Evolutionary conservation across 495 filamentous ascomycete species (phyloP).

Genomic region (Hypoxylon fragiforme): DNA sequence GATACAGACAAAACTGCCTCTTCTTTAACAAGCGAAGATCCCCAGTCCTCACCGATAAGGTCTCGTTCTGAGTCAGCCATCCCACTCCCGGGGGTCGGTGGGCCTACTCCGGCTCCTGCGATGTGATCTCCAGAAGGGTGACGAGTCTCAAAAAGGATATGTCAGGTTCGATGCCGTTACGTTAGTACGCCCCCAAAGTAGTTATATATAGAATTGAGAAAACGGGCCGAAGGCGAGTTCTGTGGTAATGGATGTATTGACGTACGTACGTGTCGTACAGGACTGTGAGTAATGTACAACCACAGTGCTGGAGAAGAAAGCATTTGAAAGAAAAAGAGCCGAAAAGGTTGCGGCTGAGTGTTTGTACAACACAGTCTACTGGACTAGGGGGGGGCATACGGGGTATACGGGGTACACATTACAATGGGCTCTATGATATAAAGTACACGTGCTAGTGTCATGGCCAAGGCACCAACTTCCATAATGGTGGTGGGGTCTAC

Average conservation of each 20-base stretch:
- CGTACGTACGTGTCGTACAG: too few species aligned
- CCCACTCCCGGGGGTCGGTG: neutral
- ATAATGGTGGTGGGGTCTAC: too few species aligned
- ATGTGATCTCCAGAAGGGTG: neutral
- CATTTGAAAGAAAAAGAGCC: slow-evolving; percentile 8
- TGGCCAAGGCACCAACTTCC: neutral
- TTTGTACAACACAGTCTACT: slow-evolving; percentile 12
- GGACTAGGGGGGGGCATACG: neutral
- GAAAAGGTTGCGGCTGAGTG: slow-evolving; percentile 17
- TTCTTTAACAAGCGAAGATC: neutral
- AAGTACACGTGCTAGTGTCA: slow-evolving; percentile 6
- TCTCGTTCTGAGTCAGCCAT: slow-evolving; percentile 19
- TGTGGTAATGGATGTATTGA: too few species aligned
- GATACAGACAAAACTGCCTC: neutral
- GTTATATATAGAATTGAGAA: slow-evolving; percentile 18
- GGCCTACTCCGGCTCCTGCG: neutral
- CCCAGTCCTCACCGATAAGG: slow-evolving; percentile 4
- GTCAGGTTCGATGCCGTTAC: slow-evolving; percentile 20
- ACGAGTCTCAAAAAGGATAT: neutral
- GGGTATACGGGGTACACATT: neutral
- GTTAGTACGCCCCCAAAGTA: slow-evolving; percentile 9
- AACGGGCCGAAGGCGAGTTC: slow-evolving; percentile 7
- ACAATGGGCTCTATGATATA: neutral
- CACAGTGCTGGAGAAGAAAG: too few species aligned
- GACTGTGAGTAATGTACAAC: too few species aligned